phyloP scores from a whole-genome alignment of 495 filamentous ascomycete species.

The Letharia columbiana region DNA sequence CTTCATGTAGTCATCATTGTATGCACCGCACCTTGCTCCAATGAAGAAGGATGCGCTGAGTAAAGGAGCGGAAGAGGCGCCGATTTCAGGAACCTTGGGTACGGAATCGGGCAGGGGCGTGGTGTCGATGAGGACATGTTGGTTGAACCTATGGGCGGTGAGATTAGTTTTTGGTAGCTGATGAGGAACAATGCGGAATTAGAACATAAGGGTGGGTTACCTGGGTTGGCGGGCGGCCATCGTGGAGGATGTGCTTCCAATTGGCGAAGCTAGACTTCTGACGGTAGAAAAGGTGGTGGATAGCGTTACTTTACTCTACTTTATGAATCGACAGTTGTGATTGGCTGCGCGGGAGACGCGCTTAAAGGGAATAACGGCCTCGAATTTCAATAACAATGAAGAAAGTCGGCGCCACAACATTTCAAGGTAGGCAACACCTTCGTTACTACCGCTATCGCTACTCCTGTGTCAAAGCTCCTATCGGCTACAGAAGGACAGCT shows the following conservation, averaged over 20 bases:
- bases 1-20: conserved; percentile 99
- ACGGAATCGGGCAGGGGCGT: conserved; percentile 88
- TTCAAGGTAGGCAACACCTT: neutral
- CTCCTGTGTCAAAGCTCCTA: neutral
- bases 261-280: neutral
- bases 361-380: neutral
- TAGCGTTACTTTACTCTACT: neutral
- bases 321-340: conserved; percentile 18
- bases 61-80: conserved; percentile 82
- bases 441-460: neutral
- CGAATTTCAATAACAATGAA: neutral
- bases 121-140: conserved; percentile 85
- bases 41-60: conserved; percentile 95
- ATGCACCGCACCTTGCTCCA: conserved; percentile 83
- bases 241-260: neutral
- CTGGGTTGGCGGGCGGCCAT: conserved; percentile 26
- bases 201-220: conserved; percentile 4
- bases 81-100: conserved; percentile 84
- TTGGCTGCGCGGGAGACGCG: conserved; percentile 23
- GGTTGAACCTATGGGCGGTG: conserved; percentile 77
- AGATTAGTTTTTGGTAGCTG: neutral
- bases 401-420: neutral
- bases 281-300: neutral
- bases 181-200: neutral
- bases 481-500: neutral